Conservation (phyloP, 192 early-diverging fungal species). For the Coemansia sp. region DNA sequence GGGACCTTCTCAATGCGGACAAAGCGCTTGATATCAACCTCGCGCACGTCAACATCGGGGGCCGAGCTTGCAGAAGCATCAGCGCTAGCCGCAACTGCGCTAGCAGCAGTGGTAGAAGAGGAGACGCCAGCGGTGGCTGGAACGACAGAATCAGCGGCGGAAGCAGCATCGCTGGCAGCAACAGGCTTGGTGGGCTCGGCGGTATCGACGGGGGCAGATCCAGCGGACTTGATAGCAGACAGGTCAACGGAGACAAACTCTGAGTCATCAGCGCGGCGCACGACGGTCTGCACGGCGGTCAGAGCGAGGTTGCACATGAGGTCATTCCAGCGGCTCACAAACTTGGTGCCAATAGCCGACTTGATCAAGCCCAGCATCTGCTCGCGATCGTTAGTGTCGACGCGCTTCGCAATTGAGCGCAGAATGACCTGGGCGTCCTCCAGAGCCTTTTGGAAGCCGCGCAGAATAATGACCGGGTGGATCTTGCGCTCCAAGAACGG, state of each 20-base stretch:
- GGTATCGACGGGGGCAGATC: background rate
- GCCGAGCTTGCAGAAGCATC: constrained; percentile 15
- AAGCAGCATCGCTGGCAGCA: background rate
- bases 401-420: constrained; percentile 76
- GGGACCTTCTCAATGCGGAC: constrained; percentile 98
- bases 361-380: constrained; percentile 94
- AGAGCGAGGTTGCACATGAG: constrained; percentile 97
- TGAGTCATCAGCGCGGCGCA: constrained; percentile 41
- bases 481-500: constrained; percentile 97
- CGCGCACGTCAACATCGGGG: constrained; percentile 68
- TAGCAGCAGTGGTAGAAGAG: background rate
- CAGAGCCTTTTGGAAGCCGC: constrained; percentile 88
- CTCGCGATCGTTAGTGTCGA: constrained; percentile 76
- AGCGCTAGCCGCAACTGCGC: background rate
- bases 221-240: constrained; percentile 6
- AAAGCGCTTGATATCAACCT: constrained; percentile 98
- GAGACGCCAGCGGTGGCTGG: background rate
- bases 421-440: constrained; percentile 87
- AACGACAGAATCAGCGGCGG: background rate
- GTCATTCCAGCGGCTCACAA: constrained; percentile 92
- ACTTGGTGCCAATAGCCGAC: constrained; percentile 94
- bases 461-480: constrained; percentile 96
- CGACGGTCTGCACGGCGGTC: constrained; percentile 91
- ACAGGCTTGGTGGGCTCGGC: background rate
- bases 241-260: constrained; percentile 10